Conservation (phyloP, 352 stramenopile genomes). For the Aphanomyces stellatus region DNA sequence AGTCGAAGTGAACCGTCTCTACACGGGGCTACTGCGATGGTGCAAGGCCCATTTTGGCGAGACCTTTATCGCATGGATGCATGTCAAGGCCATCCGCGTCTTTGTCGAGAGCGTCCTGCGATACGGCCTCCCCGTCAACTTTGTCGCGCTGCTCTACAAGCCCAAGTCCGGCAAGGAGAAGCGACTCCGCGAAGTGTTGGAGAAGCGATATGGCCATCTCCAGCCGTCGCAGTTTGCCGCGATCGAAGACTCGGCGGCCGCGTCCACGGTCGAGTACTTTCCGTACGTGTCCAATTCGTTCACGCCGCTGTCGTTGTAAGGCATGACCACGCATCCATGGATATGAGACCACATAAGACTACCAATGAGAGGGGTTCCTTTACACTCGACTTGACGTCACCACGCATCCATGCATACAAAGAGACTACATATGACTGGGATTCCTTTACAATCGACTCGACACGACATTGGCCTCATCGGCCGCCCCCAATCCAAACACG, state of each 20-base stretch:
- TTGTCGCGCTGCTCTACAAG: constrained; percentile 83
- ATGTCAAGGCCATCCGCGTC: constrained; percentile 96
- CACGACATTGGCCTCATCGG: constrained; percentile 29
- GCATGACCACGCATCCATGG: neutral
- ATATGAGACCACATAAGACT: too few species aligned
- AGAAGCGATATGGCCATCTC: constrained; percentile 80
- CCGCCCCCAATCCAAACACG: constrained; percentile 58
- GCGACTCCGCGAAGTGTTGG: constrained; percentile 62
- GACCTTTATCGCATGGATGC: constrained; percentile 97
- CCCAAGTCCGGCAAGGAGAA: constrained; percentile 75
- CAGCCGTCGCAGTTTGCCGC: constrained; percentile 76
- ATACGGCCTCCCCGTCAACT: constrained; percentile 97
- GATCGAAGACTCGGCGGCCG: constrained; percentile 52
- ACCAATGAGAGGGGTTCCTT: too few species aligned
- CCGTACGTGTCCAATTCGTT: constrained; percentile 80
- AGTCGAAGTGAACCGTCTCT: constrained; percentile 91
- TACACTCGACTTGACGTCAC: too few species aligned
- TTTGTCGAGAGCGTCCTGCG: constrained; percentile 97
- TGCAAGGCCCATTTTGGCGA: constrained; percentile 98
- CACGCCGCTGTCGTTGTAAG: constrained; percentile 32
- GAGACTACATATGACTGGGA: too few species aligned
- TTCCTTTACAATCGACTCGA: neutral
- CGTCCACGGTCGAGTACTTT: constrained; percentile 54
- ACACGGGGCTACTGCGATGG: constrained; percentile 92
- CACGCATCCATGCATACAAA: too few species aligned